These are phyloP conservation scores for Parachaetomium inaequale DNA, from an alignment of 495 filamentous ascomycete species.

Conservation along the genomic window DNA sequence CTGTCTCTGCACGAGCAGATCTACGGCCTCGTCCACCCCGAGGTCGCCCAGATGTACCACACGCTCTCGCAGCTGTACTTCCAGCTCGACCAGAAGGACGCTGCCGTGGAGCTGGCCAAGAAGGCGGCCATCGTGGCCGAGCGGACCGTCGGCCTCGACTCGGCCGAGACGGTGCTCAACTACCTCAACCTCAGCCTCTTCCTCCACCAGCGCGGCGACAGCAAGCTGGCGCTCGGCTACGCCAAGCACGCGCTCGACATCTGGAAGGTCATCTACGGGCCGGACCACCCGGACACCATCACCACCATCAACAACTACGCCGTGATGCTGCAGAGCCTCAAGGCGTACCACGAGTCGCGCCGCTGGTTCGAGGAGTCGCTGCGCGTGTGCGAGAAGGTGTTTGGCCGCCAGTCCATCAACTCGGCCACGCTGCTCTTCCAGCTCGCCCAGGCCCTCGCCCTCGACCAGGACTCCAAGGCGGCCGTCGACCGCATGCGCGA, in stretches of 20 bases:
- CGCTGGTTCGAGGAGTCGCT: slow-evolving; percentile 96
- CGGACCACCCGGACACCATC: slow-evolving; percentile 92
- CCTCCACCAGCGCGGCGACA: slow-evolving; percentile 86
- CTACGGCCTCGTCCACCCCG: slow-evolving; percentile 94
- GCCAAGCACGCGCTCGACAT: slow-evolving; percentile 89
- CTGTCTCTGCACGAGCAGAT: slow-evolving; percentile 97
- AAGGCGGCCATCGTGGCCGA: slow-evolving; percentile 97
- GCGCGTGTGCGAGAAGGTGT: slow-evolving; percentile 77
- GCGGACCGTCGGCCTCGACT: slow-evolving; percentile 90
- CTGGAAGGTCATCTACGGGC: slow-evolving; percentile 95
- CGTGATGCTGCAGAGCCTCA: slow-evolving; percentile 93
- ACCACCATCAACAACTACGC: slow-evolving; percentile 98
- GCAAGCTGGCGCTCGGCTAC: slow-evolving; percentile 74
- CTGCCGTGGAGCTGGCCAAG: slow-evolving; percentile 88
- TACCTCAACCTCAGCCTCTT: slow-evolving; percentile 97
- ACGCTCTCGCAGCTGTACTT: slow-evolving; percentile 93
- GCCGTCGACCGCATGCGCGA: slow-evolving; percentile 91
- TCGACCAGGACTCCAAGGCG: slow-evolving; percentile 86
- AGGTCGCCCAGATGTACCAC: slow-evolving; percentile 93
- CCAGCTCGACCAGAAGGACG: slow-evolving; percentile 91
- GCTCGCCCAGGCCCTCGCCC: slow-evolving; percentile 86
- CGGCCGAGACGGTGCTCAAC: slow-evolving; percentile 83
- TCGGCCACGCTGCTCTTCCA: slow-evolving; percentile 97
- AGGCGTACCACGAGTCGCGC: slow-evolving; percentile 86
- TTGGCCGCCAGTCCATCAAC: slow-evolving; percentile 81